Evolutionary conservation across 129 eudicot genomes (phyloP), one percentile per base, ranked within the genome.

Genomic region (Centella asiatica): DNA sequence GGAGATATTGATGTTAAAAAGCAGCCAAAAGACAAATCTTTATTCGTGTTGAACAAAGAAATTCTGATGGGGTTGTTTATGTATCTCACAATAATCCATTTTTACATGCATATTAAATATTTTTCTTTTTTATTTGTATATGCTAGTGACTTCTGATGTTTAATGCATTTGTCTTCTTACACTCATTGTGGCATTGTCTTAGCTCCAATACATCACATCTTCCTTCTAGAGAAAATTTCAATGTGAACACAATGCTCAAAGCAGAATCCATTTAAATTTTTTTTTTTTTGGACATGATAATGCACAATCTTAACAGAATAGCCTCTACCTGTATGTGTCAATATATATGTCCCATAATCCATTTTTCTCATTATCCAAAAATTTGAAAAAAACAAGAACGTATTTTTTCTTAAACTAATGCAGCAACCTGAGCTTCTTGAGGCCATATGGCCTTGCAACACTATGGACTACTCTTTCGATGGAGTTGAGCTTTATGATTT

Each of bases 401-500:
- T n/a, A n/a, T n/a, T n/a, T n/a, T n/a, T n/a, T n/a, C n/a, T 29
- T 22, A 57, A 58, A 58, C 33, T 58, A 46, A 58, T 58, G 63
- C 63, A 58, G 28, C 63, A 34, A 9, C 11, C 28, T 36, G 45
- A 34, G 63, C 29, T 33, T 34, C 46, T 58, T 34, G 63, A 58
- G 46, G 63, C 46, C 25, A 19, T 46, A 23, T 58, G 63, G 63
- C 45, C 63, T 34, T 34, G 10, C 28, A 20, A 58, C 18, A 58
- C 45, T 20, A 40, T 40, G 46, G 37, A 58, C 5, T 58, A 33
- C 14, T 58, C 63, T 58, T 58, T 58, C 22, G 63, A 58, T 58
- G 63, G 63, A 15, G 63, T 58, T 34, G 63, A 58, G 46, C 63
- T 58, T 33, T 58, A 58, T 34, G 63, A 29, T 34, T 34, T 58